Conservation (phyloP, 169 alveolate species). For the Plasmodium chabaudi region DNA sequence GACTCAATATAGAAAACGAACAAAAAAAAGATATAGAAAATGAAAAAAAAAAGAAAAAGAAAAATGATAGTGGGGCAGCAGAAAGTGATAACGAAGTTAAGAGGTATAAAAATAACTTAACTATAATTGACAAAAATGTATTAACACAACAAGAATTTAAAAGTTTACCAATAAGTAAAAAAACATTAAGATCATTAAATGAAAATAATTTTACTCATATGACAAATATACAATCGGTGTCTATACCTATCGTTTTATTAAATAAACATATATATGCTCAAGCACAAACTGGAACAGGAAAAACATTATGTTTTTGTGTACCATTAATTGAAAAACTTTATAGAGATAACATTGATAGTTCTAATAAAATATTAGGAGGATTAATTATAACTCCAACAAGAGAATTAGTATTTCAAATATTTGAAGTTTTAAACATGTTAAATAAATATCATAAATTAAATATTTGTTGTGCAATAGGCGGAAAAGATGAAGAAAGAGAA, state of each 20-base stretch:
- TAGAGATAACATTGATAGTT: conserved; percentile 96
- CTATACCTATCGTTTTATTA: conserved; percentile 60
- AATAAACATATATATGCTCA: conserved; percentile 73
- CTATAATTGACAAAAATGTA: conserved; percentile 67
- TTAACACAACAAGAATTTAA: conserved; percentile 43
- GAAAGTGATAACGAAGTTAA: too few species aligned
- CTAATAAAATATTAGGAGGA: conserved; percentile 83
- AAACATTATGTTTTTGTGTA: conserved; percentile 95
- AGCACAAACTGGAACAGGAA: conserved; percentile 99
- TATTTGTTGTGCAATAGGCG: conserved; percentile 93
- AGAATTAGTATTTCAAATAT: conserved; percentile 96
- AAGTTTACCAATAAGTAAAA: conserved; percentile 54
- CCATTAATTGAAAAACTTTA: conserved; percentile 95
- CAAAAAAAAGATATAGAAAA: conserved; percentile 2
- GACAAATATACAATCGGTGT: conserved; percentile 69
- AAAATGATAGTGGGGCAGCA: conserved; percentile 6
- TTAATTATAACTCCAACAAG: conserved; percentile 98
- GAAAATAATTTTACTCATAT: conserved; percentile 63
- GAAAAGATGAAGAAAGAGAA: conserved; percentile 90
- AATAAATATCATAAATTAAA: conserved; percentile 91
- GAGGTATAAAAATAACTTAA: conserved; percentile 48
- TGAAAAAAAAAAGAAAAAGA: neutral
- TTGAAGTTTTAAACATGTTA: conserved; percentile 94
- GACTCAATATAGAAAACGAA: conserved; percentile 10
- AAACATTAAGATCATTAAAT: conserved; percentile 37